A percentile compares a stretch with the other conserved stretches of the same genome.
Evolutionary conservation across 2,329 filamentous ascomycete species (phyloP).

Genomic region (Anthostomella pinea): DNA sequence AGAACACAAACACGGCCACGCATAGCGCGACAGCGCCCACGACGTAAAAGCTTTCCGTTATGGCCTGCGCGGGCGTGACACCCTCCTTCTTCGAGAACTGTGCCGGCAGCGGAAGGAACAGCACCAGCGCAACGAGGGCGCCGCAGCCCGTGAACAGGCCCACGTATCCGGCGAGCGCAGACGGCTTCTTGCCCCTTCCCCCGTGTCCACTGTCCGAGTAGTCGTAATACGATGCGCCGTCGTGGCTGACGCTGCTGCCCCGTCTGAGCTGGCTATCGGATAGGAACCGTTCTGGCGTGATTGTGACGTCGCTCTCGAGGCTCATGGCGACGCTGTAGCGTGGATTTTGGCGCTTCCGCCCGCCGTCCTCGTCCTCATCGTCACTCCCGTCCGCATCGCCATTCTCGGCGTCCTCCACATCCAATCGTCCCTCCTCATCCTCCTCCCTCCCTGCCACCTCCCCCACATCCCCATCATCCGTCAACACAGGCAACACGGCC

Average conservation of each 20-base stretch:
- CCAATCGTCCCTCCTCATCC: constrained; percentile 26
- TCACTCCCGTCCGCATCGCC: constrained; percentile 26
- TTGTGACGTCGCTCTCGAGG: constrained; percentile 70
- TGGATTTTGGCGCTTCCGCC: constrained; percentile 37
- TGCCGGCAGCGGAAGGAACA: constrained; percentile 87
- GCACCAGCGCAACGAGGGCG: constrained; percentile 74
- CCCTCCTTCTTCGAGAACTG: constrained; percentile 69
- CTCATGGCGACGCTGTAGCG: constrained; percentile 63
- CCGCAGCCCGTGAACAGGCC: constrained; percentile 91
- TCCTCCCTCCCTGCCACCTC: constrained; percentile 23
- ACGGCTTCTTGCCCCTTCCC: constrained; percentile 43
- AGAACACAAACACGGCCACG: constrained; percentile 71
- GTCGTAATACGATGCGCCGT: constrained; percentile 8
- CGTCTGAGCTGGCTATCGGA: constrained; percentile 28
- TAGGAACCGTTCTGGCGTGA: constrained; percentile 58
- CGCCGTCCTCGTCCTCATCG: constrained; percentile 10
- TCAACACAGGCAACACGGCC: constrained; percentile 76
- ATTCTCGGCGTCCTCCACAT: constrained; percentile 20
- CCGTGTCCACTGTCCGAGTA: constrained; percentile 19
- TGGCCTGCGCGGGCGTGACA: constrained; percentile 69
- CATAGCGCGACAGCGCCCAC: constrained; percentile 70
- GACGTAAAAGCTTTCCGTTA: constrained; percentile 83
- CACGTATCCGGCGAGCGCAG: constrained; percentile 78
- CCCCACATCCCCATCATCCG: constrained; percentile 44
- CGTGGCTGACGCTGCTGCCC: constrained; percentile 20